These are phyloP conservation scores for Lactarius pseudohatsudake DNA, from an alignment of 768 basidiomycete genomes.

Conservation along the genomic window DNA sequence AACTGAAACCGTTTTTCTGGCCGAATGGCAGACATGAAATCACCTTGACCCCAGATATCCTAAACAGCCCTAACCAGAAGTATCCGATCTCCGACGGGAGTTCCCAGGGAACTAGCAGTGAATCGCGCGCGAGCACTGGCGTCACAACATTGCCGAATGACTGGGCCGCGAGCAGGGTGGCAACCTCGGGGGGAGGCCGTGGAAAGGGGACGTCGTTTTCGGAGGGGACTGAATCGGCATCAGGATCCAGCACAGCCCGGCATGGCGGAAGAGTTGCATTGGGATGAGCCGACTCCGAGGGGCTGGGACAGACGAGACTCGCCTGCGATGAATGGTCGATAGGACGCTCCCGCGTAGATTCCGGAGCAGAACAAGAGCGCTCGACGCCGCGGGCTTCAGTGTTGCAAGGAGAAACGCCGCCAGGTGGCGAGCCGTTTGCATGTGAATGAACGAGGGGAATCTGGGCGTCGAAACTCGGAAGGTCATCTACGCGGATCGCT, in stretches of 20 bases:
- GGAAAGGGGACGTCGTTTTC: background rate
- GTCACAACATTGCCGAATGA: constrained; percentile 8
- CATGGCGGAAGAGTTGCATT: background rate
- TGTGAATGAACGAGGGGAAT: background rate
- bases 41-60: constrained; percentile 23
- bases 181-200: constrained; percentile 23
- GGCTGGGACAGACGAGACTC: background rate
- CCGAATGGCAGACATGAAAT: background rate
- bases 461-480: background rate
- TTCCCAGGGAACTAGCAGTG: constrained; percentile 27
- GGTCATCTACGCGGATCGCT: background rate
- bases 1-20: constrained; percentile 11
- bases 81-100: constrained; percentile 25
- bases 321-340: background rate
- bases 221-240: background rate
- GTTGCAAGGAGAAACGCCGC: background rate
- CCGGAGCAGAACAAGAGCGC: background rate
- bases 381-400: background rate
- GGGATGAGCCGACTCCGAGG: constrained; percentile 1
- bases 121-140: constrained; percentile 21
- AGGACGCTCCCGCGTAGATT: background rate
- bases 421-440: background rate
- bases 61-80: constrained; percentile 28
- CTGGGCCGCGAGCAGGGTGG: constrained; percentile 4
- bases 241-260: background rate